A percentile compares a stretch with the other conserved stretches of the same genome.
Evolutionary conservation across 2,329 filamentous ascomycete species (phyloP).

Genomic region (Cercospora brassicicola): DNA sequence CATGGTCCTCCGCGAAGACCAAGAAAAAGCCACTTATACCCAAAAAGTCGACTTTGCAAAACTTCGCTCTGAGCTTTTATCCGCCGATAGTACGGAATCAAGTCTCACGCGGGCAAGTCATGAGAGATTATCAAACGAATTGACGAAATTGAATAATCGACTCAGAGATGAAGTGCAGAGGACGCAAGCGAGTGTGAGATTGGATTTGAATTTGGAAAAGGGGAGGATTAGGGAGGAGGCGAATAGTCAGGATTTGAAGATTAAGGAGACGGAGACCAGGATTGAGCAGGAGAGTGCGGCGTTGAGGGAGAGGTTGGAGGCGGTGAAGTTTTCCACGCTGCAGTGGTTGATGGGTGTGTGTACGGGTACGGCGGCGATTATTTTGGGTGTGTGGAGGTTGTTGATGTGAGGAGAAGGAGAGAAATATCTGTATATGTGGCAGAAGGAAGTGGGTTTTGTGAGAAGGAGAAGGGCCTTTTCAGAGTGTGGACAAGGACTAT

Average conservation of each 20-base stretch:
- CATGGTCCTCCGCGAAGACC: conserved; percentile 95
- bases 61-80: conserved; percentile 88
- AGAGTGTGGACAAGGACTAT: background rate
- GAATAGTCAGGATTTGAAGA: conserved; percentile 93
- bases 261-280: conserved; percentile 97
- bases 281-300: conserved; percentile 97
- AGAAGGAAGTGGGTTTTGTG: background rate
- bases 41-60: conserved; percentile 98
- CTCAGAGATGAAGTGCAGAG: conserved; percentile 90
- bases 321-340: conserved; percentile 95
- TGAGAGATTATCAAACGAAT: conserved; percentile 89
- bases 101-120: conserved; percentile 85
- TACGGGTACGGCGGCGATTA: conserved; percentile 64
- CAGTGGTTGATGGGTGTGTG: conserved; percentile 91
- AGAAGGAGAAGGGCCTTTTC: background rate
- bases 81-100: conserved; percentile 86
- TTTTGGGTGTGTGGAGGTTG: conserved; percentile 66
- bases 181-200: conserved; percentile 85
- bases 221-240: conserved; percentile 94
- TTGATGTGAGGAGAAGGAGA: conserved; percentile 53
- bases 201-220: conserved; percentile 96
- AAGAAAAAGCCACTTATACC: conserved; percentile 72
- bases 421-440: no score
- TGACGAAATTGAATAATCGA: conserved; percentile 86
- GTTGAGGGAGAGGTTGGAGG: conserved; percentile 86